Percentiles rank a stretch among this genome's conserved stretches.
phyloP scores from a whole-genome alignment of 495 filamentous ascomycete genomes.

The Penicillium cinerascens region DNA sequence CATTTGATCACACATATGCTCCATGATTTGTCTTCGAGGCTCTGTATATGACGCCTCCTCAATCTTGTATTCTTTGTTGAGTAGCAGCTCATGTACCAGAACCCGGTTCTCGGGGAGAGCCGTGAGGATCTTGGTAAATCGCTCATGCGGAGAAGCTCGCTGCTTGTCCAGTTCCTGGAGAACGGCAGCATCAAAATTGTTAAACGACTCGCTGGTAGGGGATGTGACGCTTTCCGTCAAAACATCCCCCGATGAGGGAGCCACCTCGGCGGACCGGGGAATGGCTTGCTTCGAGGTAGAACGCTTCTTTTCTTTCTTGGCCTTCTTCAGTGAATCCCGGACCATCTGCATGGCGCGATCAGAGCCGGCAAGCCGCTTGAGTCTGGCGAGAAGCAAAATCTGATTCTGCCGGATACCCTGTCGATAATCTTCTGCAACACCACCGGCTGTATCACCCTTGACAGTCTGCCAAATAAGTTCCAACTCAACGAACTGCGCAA shows the following conservation, averaged over 20 bases:
- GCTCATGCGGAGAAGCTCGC: conserved; percentile 39
- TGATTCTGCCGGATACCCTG: conserved; percentile 95
- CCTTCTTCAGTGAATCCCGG: conserved; percentile 74
- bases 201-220: conserved; percentile 46
- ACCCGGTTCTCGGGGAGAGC: conserved; percentile 79
- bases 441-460: conserved; percentile 82
- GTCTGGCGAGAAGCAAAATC: conserved; percentile 77
- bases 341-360: conserved; percentile 81
- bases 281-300: conserved; percentile 58
- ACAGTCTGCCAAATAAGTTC: conserved; percentile 96
- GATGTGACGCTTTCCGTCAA: conserved; percentile 43
- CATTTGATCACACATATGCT: conserved; percentile 75
- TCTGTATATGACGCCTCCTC: conserved; percentile 50
- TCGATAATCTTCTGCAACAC: conserved; percentile 82
- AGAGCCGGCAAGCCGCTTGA: conserved; percentile 83
- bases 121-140: conserved; percentile 53
- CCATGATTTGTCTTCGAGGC: conserved; percentile 49
- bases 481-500: conserved; percentile 90
- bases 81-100: conserved; percentile 85
- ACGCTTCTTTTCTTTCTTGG: conserved; percentile 62
- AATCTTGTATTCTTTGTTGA: conserved; percentile 78
- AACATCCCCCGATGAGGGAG: conserved; percentile 30
- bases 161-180: conserved; percentile 38
- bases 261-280: conserved; percentile 43
- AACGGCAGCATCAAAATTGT: conserved; percentile 36